phyloP scores from a whole-genome alignment of 331 rosid species.

The Phaseolus coccineus region DNA sequence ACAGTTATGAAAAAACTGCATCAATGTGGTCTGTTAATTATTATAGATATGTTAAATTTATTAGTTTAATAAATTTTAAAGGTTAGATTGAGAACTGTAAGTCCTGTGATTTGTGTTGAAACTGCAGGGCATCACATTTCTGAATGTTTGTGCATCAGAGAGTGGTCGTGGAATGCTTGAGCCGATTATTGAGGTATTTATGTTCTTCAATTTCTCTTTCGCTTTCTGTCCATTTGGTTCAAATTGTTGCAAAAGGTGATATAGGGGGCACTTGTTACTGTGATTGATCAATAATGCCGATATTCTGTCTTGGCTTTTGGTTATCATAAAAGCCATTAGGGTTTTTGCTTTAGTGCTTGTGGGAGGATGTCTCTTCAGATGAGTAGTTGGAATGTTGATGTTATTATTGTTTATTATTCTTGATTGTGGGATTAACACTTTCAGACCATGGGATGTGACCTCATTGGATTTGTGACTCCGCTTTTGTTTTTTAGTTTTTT shows the following conservation, averaged over 20 bases:
- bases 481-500: background rate
- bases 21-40: too few relatives aligned
- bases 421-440: background rate
- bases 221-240: background rate
- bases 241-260: background rate
- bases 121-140: too few relatives aligned
- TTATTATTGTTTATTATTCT: background rate
- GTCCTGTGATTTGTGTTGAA: too few relatives aligned
- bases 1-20: too few relatives aligned
- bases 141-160: background rate
- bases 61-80: too few relatives aligned
- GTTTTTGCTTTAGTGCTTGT: background rate
- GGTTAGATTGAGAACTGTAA: too few relatives aligned
- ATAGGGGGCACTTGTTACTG: background rate
- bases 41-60: too few relatives aligned
- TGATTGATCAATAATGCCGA: background rate
- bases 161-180: background rate
- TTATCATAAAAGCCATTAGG: background rate
- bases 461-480: background rate
- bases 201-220: too few relatives aligned
- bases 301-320: background rate
- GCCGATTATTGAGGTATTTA: background rate
- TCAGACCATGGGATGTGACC: background rate
- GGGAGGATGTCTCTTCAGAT: background rate
- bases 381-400: constrained; percentile 6